phyloP scores from a whole-genome alignment of 306 rosid species.

The Amphicarpaea edgeworthii region DNA sequence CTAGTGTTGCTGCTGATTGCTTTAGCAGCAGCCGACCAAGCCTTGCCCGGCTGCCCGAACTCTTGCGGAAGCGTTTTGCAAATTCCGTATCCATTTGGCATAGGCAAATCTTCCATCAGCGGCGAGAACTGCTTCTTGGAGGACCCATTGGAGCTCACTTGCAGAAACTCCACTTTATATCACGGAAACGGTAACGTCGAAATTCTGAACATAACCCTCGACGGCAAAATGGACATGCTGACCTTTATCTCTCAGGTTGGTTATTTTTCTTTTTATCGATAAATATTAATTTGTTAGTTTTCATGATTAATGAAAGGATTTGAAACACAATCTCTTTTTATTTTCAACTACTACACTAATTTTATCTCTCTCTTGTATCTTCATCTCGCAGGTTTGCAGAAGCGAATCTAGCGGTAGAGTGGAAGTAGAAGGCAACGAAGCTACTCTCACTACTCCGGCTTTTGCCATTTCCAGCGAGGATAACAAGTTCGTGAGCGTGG shows the following conservation, averaged over 20 bases:
- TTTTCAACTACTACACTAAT: too few species aligned
- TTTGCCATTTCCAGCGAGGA: neutral
- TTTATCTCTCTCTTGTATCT: too few species aligned
- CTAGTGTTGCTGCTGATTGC: neutral
- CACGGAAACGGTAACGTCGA: neutral
- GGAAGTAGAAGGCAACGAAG: fast-evolving
- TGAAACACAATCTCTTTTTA: too few species aligned
- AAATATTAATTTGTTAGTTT: too few species aligned
- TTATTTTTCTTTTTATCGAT: too few species aligned
- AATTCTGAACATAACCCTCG: neutral
- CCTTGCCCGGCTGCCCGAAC: neutral
- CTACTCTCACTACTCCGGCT: neutral
- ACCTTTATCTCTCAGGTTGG: neutral
- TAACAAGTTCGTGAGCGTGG: conserved; percentile 22
- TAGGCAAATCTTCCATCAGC: neutral
- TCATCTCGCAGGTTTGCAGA: neutral
- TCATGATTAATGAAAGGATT: too few species aligned
- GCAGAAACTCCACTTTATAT: neutral
- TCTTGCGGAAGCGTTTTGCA: neutral
- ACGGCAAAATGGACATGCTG: neutral
- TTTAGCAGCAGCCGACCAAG: neutral
- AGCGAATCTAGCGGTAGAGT: fast-evolving
- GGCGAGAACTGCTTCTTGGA: neutral
- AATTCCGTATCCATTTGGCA: neutral
- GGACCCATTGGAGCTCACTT: neutral